A percentile compares a stretch with the other conserved stretches of the same genome.
Evolutionary conservation across 2,329 filamentous ascomycete species (phyloP).

Genomic region (Aspergillus texensis): DNA sequence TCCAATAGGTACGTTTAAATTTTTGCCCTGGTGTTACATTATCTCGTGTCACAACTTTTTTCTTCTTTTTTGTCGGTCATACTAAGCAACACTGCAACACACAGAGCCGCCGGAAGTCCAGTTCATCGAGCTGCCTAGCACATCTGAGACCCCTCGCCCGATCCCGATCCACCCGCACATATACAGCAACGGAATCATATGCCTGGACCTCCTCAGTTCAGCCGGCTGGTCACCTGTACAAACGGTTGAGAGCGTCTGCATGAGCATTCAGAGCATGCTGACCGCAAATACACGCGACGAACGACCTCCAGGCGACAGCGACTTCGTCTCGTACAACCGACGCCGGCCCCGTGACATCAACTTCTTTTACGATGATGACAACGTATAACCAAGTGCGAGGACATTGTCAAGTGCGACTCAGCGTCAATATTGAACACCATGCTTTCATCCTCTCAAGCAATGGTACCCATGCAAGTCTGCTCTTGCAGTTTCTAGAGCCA

Average conservation of each 20-base stretch:
- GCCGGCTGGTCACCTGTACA: conserved; percentile 96
- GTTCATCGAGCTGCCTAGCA: conserved; percentile 65
- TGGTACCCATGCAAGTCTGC: neutral
- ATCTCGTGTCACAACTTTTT: neutral
- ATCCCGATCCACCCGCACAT: conserved; percentile 97
- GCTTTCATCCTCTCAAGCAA: neutral
- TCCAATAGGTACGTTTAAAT: conserved; percentile 73
- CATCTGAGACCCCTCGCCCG: conserved; percentile 48
- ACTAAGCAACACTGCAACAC: conserved; percentile 15
- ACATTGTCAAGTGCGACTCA: neutral
- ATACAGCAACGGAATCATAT: conserved; percentile 98
- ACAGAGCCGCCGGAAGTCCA: conserved; percentile 92
- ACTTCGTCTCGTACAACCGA: conserved; percentile 81
- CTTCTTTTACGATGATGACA: conserved; percentile 92
- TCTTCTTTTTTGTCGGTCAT: neutral
- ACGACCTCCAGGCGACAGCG: conserved; percentile 83
- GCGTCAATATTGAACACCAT: neutral
- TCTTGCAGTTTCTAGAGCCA: neutral
- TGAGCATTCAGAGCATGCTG: conserved; percentile 97
- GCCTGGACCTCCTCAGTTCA: conserved; percentile 83
- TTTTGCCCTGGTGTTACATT: neutral
- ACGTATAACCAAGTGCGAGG: conserved; percentile 54
- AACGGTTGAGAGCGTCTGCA: conserved; percentile 94
- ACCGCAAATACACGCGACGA: conserved; percentile 93
- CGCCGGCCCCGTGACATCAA: conserved; percentile 83